Base-by-base conservation (phyloP, 208 protist species). In the Trypanosoma brucei region DNA sequence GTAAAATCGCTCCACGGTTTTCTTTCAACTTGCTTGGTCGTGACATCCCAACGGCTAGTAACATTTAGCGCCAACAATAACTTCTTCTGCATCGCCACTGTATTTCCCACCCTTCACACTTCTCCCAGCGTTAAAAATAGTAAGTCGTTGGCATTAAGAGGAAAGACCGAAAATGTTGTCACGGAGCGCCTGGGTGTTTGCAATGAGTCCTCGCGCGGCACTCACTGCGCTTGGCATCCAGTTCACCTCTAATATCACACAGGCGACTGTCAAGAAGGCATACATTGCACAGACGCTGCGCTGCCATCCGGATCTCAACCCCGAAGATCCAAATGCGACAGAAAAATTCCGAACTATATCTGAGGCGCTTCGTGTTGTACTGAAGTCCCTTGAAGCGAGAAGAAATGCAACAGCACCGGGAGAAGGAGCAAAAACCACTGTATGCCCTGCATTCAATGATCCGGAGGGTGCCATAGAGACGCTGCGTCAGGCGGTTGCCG, bases 291-390 rank as follows among this genome's bases (percentile, higher is more conserved):
- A 84, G 46, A 89, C 84, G 11, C 72, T 93, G 49, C 77, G 64
- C 40, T 93, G 87, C 67, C 87, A 93, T 62, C 87, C 87, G 14
- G 87, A 93, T 62, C 70, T 93, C 4, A 65, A 84, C 75, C 87
- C 87, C 0, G 73, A 76, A 44, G 79, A 93, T 52, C 79, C 87
- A 0, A 56, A 84, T 30, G 87, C 83, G 1, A 91, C 68, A 39
- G 84, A 89, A 14, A 84, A 83, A 55, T 93, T 93, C 54, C 75
- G 78, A 51, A 67, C 42, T 42, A 70, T 93, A 34, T 81, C 81
- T 1, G 87, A 93, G 6, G 87, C 87, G n/a, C 80, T 91, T 37
- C 79, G 79, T 9, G 75, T 88, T 7, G 87, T 84, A 2, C 69
- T 93, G 8, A 77, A 82, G 38, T 72, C 83, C 14, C 67, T 93